A percentile compares a stretch with the other conserved stretches of the same genome.
These are phyloP conservation scores for Primulina tabacum DNA, from an alignment of 257 asterid genomes.

Conservation along the genomic window DNA sequence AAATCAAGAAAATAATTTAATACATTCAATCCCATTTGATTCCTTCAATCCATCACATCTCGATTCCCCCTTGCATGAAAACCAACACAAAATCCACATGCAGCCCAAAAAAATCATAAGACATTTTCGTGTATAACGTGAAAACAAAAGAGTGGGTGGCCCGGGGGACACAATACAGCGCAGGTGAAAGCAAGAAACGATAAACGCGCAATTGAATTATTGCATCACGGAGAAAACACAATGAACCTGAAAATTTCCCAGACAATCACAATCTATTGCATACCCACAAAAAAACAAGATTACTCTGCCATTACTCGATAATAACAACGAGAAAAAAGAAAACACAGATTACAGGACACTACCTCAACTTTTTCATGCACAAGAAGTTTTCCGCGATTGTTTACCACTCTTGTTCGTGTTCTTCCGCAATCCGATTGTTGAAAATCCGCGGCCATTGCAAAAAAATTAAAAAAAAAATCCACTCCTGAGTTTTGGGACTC, in stretches of 20 bases:
- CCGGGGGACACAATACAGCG: conserved; percentile 20
- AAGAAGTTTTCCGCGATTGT: conserved; percentile 18
- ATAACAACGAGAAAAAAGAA: neutral
- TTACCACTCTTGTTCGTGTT: conserved; percentile 11
- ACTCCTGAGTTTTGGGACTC: too few relatives aligned
- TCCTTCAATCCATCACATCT: conserved; percentile 20
- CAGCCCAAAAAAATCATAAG: conserved; percentile 22
- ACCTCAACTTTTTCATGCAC: conserved; percentile 42
- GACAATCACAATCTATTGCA: neutral
- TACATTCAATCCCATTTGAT: conserved; percentile 9
- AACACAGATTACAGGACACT: neutral
- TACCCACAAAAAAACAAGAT: neutral
- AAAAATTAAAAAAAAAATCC: too few relatives aligned
- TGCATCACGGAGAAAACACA: neutral
- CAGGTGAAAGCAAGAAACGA: conserved; percentile 18
- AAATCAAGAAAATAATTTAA: conserved; percentile 22
- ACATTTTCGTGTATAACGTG: neutral
- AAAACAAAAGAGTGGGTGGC: neutral
- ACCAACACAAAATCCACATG: conserved; percentile 33
- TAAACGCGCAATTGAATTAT: neutral
- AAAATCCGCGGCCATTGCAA: conserved; percentile 34
- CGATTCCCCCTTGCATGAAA: conserved; percentile 22
- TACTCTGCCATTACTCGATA: too few relatives aligned
- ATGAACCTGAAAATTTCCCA: neutral
- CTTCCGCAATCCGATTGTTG: conserved; percentile 7